Conservation (phyloP, 192 early-diverging fungal genomes). For the Entophlyctis luteolus region DNA sequence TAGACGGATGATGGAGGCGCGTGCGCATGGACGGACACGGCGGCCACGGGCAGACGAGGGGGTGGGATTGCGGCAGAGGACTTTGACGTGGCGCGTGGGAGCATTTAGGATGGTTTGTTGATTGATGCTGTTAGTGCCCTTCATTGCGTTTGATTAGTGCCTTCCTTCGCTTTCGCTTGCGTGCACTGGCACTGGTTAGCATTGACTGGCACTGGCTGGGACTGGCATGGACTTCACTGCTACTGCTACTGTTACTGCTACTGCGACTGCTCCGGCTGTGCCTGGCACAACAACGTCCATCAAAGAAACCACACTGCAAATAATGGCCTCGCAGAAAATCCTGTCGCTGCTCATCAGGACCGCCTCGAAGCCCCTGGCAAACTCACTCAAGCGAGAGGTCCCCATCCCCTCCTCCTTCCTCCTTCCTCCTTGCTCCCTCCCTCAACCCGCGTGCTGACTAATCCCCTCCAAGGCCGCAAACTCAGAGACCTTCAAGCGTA, state of each 20-base stretch:
- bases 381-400: constrained; percentile 35
- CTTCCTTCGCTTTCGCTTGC: too few species aligned
- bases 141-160: too few species aligned
- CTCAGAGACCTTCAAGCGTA: constrained; percentile 28
- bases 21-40: too few species aligned
- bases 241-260: background rate
- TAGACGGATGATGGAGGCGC: too few species aligned
- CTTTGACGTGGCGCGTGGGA: too few species aligned
- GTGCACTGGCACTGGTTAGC: too few species aligned
- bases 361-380: constrained; percentile 46
- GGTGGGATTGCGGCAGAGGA: too few species aligned
- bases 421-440: background rate
- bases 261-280: too few species aligned
- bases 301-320: background rate
- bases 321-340: constrained; percentile 37
- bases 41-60: too few species aligned
- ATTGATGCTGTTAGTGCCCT: too few species aligned
- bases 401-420: background rate
- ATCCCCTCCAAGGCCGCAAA: constrained; percentile 16
- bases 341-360: constrained; percentile 40
- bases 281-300: background rate
- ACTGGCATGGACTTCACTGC: background rate
- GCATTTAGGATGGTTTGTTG: too few species aligned
- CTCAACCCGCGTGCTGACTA: background rate
- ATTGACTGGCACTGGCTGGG: too few species aligned